Base-by-base conservation (phyloP, 257 asterid genomes). In the Ocimum tenuiflorum region DNA sequence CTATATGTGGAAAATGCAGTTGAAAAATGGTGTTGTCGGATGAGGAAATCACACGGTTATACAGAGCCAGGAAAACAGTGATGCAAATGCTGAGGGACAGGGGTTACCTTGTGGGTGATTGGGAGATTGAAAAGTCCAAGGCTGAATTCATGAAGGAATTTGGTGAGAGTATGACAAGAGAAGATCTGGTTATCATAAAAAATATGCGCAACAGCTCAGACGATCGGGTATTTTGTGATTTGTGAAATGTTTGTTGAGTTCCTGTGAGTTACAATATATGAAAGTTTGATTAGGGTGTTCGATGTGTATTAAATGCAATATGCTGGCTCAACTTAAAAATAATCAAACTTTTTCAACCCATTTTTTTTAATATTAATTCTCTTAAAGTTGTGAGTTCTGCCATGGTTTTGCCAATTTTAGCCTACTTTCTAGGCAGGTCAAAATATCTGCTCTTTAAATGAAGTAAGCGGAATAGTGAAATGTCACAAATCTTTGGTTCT, bases 101-200 rank as follows among this genome's bases (percentile, higher is more conserved):
- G 59, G 76, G 67, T 52, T 82, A 82, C 54, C 1, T 38, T 13
- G 87, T 79, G 53, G 68, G 36, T 12, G 83, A 77, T 20, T 51
- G 46, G 10, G 87, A 82, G 70, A 36, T 82, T 19, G 68, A 65
- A 1, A 71, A 74, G 83, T 18, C 82, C 0, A 74, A 24, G 71
- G 0, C 10, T 51, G 76, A 74, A 62, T 82, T 82, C 69, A 6
- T 51, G 17, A 48, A 41, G 19, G 79, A 79, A 79, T 77, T 77
- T 65, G 85, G 91, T 4, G 86, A 83, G 20, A 80, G 49, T 53
- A 73, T 85, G 89, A 85, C 78, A 79, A 82, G 94, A 33, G 89
- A 83, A 47, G 95, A 85, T 75, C 84, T 86, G 1, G 68, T 72
- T 17, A 69, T 86, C 18, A 59, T 51, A 9, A 85, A 85, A 75